Conservation (phyloP, 2,329 filamentous ascomycete genomes). For the Nemania sp. region DNA sequence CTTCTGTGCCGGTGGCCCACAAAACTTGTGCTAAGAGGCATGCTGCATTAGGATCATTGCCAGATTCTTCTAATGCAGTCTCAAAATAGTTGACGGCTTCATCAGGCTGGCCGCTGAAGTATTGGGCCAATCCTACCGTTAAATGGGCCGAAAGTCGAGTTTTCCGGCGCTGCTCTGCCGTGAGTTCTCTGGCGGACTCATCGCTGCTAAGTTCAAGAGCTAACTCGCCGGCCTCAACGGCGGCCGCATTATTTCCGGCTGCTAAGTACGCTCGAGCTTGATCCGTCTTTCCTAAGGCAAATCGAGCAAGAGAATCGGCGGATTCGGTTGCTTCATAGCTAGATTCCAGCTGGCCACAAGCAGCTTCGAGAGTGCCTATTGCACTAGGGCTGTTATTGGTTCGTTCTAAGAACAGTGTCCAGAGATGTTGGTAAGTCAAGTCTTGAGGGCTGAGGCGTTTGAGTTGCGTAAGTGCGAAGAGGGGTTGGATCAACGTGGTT, state of each 20-base stretch:
- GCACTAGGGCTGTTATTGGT: slow-evolving; percentile 69
- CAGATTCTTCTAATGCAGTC: slow-evolving; percentile 74
- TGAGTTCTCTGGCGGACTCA: slow-evolving; percentile 67
- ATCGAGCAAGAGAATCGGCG: slow-evolving; percentile 69
- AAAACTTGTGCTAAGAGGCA: slow-evolving; percentile 89
- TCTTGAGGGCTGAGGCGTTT: slow-evolving; percentile 71
- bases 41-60: slow-evolving; percentile 77
- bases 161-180: slow-evolving; percentile 65
- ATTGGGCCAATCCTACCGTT: slow-evolving; percentile 81
- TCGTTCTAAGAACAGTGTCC: slow-evolving; percentile 80
- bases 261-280: slow-evolving; percentile 83
- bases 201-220: slow-evolving; percentile 79
- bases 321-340: slow-evolving; percentile 87
- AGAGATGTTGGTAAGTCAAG: slow-evolving; percentile 74
- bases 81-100: slow-evolving; percentile 80
- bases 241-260: slow-evolving; percentile 63
- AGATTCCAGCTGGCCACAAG: slow-evolving; percentile 73
- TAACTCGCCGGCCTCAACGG: slow-evolving; percentile 78
- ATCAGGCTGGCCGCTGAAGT: slow-evolving; percentile 67
- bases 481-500: slow-evolving; percentile 75
- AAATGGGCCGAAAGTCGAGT: slow-evolving; percentile 82
- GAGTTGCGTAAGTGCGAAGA: slow-evolving; percentile 87
- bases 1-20: slow-evolving; percentile 82
- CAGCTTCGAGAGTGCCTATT: slow-evolving; percentile 63
- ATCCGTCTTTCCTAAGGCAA: slow-evolving; percentile 83